Percentiles rank a stretch among this genome's conserved stretches.
Evolutionary conservation across 2,329 filamentous ascomycete species (phyloP).

Genomic region (Ambrosiella xylebori): DNA sequence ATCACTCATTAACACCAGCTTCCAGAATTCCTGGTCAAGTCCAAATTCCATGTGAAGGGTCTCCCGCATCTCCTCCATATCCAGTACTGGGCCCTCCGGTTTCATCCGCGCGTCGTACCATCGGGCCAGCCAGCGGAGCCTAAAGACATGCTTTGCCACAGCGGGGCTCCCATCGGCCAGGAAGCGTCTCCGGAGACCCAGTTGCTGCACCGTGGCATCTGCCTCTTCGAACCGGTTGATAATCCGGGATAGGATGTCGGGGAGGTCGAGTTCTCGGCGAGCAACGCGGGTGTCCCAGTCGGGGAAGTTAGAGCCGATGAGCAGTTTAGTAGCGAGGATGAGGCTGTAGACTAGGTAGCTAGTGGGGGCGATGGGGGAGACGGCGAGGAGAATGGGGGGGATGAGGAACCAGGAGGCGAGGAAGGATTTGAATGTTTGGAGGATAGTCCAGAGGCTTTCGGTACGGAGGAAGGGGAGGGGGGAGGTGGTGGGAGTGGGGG

Average conservation of each 20-base stretch:
- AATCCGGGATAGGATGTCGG: slow-evolving; percentile 17
- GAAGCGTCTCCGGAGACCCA: slow-evolving; percentile 16
- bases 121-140: slow-evolving; percentile 24
- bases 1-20: slow-evolving; percentile 16
- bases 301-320: slow-evolving; percentile 19
- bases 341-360: slow-evolving; percentile 21
- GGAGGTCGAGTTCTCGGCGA: slow-evolving; percentile 21
- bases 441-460: slow-evolving; percentile 23
- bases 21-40: slow-evolving; percentile 19
- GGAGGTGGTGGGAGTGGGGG: slow-evolving; percentile 10
- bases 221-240: slow-evolving; percentile 20
- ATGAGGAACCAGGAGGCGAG: slow-evolving; percentile 17
- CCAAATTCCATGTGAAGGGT: slow-evolving; percentile 15
- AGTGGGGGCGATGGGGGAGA: slow-evolving; percentile 19
- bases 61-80: slow-evolving; percentile 7
- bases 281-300: slow-evolving; percentile 24
- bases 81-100: neutral
- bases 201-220: slow-evolving; percentile 16
- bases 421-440: slow-evolving; percentile 18
- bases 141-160: slow-evolving; percentile 20
- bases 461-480: slow-evolving; percentile 18
- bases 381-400: slow-evolving; percentile 16
- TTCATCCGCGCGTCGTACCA: slow-evolving; percentile 21
- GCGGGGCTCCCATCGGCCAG: slow-evolving; percentile 20
- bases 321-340: slow-evolving; percentile 21